Conservation (phyloP, 345 rosid genomes). For the Litchi chinensis region DNA sequence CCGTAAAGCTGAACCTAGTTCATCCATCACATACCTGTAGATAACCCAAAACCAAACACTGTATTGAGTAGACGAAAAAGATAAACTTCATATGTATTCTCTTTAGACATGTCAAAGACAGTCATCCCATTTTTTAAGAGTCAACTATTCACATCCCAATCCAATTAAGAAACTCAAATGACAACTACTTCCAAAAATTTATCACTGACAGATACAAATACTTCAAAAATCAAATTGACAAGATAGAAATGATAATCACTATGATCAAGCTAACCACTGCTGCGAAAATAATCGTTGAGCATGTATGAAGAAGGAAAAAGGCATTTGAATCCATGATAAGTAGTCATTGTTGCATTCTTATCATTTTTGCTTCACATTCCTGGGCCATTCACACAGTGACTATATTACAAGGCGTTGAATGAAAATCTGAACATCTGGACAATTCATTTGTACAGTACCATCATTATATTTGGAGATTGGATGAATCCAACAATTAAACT, state of each 20-base stretch:
- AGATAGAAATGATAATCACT: neutral
- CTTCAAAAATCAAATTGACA: neutral
- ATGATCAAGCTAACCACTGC: neutral
- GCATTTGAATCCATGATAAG: neutral
- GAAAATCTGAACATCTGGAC: neutral
- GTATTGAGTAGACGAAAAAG: neutral
- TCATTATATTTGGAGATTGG: neutral
- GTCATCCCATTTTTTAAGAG: neutral
- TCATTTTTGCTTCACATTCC: neutral
- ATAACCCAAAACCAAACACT: slow-evolving; percentile 14
- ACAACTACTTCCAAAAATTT: neutral
- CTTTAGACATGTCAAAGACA: neutral
- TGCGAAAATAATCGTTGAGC: neutral
- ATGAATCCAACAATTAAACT: neutral
- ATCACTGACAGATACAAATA: neutral
- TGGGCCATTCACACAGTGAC: neutral
- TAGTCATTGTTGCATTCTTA: neutral
- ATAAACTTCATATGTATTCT: neutral
- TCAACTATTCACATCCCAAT: neutral
- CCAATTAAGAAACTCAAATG: neutral
- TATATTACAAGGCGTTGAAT: neutral
- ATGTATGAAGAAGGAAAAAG: neutral
- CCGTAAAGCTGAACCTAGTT: slow-evolving; percentile 83
- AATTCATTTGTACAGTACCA: neutral
- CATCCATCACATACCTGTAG: slow-evolving; percentile 96